These are phyloP conservation scores for Phlebiopsis gigantea DNA, from an alignment of 768 basidiomycete genomes.

Conservation along the genomic window DNA sequence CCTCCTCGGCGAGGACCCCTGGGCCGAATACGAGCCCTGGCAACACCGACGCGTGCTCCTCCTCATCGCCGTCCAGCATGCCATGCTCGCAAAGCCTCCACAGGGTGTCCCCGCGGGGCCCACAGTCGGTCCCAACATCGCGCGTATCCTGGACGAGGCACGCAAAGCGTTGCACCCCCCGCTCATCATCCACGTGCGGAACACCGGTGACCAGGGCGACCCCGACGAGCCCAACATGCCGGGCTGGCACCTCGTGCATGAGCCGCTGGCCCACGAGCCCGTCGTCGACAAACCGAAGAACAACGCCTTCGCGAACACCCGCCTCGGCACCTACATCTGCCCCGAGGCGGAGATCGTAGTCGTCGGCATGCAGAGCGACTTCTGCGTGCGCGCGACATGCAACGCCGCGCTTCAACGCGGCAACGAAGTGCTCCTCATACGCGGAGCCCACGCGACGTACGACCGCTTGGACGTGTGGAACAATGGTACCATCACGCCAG, in stretches of 20 bases:
- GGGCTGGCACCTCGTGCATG: conserved; percentile 60
- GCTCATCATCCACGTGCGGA: conserved; percentile 62
- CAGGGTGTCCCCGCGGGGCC: conserved; percentile 45
- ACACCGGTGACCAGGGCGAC: conserved; percentile 56
- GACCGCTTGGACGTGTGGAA: conserved; percentile 61
- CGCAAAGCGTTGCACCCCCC: conserved; percentile 44
- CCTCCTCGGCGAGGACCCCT: conserved; percentile 5
- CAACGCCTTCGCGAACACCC: conserved; percentile 63
- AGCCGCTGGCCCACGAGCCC: conserved; percentile 43
- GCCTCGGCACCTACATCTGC: conserved; percentile 43
- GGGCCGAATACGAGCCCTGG: conserved; percentile 9
- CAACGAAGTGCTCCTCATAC: conserved; percentile 60
- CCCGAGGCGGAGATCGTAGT: conserved; percentile 57
- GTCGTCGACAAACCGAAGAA: conserved; percentile 60
- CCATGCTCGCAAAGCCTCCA: conserved; percentile 42
- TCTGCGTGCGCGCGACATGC: conserved; percentile 49
- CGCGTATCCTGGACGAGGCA: conserved; percentile 42
- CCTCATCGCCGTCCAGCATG: conserved; percentile 47
- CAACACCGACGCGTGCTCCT: conserved; percentile 43
- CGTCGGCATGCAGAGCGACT: conserved; percentile 66
- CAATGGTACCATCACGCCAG: conserved; percentile 34
- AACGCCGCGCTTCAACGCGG: conserved; percentile 55
- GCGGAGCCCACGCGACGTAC: conserved; percentile 62
- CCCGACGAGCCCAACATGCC: conserved; percentile 49
- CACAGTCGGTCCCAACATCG: conserved; percentile 42